phyloP scores from a whole-genome alignment of 768 basidiomycete genomes.

The Boletus subparvulus region DNA sequence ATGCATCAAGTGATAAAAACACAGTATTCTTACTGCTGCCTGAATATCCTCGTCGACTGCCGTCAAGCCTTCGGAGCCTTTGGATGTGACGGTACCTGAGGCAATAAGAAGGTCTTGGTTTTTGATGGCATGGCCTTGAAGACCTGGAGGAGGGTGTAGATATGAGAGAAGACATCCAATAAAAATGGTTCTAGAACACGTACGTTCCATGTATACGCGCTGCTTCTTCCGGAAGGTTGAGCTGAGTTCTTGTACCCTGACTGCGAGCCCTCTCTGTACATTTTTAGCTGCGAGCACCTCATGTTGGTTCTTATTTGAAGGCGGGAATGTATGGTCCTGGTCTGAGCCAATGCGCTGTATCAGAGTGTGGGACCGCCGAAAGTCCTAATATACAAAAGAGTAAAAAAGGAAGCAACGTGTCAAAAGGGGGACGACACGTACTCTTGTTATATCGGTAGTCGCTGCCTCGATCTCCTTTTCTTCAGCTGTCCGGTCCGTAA shows the following conservation, averaged over 20 bases:
- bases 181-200: constrained; percentile 36
- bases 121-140: constrained; percentile 97
- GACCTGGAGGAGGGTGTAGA: constrained; percentile 48
- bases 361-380: constrained; percentile 43
- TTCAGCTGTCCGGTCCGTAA: constrained; percentile 91
- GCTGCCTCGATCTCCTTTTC: constrained; percentile 89
- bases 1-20: constrained; percentile 14
- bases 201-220: constrained; percentile 97
- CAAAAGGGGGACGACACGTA: constrained; percentile 33
- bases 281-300: constrained; percentile 80
- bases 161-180: constrained; percentile 15
- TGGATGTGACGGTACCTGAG: constrained; percentile 80
- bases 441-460: constrained; percentile 87
- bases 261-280: constrained; percentile 94
- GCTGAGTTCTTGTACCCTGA: constrained; percentile 91
- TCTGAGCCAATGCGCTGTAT: constrained; percentile 69
- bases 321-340: constrained; percentile 64
- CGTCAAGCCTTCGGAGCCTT: constrained; percentile 77
- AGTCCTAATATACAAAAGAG: constrained; percentile 29
- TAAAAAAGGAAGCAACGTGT: constrained; percentile 10
- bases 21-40: constrained; percentile 63
- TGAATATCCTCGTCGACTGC: constrained; percentile 90
- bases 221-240: constrained; percentile 96
- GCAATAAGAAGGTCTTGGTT: constrained; percentile 93
- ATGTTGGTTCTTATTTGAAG: constrained; percentile 44